Base-by-base conservation (phyloP, 768 basidiomycete genomes). In the Amylocystis lapponica region DNA sequence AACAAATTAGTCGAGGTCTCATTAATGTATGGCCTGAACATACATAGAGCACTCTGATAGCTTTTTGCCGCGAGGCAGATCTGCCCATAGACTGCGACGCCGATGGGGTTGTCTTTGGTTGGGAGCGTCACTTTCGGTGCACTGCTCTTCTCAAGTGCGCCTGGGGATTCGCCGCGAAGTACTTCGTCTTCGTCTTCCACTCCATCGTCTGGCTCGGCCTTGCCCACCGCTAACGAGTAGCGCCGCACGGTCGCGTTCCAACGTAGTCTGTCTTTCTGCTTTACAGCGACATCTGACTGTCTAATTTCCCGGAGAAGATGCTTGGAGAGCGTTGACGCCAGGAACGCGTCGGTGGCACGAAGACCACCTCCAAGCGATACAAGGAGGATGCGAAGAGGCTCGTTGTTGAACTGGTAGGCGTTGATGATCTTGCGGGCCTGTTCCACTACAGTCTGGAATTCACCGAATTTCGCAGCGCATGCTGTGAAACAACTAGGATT, bases 31-130 rank as follows among this genome's bases (percentile, higher is more conserved):
- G 11, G 36, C 14, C n/a, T 14, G 20, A 17, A 70, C 89, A 54
- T 52, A 95, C 94, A 94, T 39, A 94, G 79, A 4, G 92, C 87
- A 53, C 86, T 87, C 56, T 96, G 91, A 60, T 85, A 93, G 53
- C 88, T 91, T 65, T 81, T 86, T 17, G 85, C 83, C 3, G 79
- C 78, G n/a, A 89, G 74, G 54, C 87, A 84, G 37, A 90, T 74
- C 55, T 87, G 85, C 0, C 89, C 93, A 54, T 95, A 95, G 16
- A 89, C 64, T 1, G 82, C 68, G 12, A 87, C 73, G 17, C 79
- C 69, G 30, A 85, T 62, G 0, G 90, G 83, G 50, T 85, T 91
- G 25, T 78, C 67, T 60, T 81, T 84, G 16, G 73, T 83, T 3
- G 89, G 84, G 20, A 82, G 56, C 30, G 66, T 66, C 3, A 72